Base-by-base conservation (phyloP, 1,139 yeast species). In the Zygosaccharomyces pseudobailii region DNA sequence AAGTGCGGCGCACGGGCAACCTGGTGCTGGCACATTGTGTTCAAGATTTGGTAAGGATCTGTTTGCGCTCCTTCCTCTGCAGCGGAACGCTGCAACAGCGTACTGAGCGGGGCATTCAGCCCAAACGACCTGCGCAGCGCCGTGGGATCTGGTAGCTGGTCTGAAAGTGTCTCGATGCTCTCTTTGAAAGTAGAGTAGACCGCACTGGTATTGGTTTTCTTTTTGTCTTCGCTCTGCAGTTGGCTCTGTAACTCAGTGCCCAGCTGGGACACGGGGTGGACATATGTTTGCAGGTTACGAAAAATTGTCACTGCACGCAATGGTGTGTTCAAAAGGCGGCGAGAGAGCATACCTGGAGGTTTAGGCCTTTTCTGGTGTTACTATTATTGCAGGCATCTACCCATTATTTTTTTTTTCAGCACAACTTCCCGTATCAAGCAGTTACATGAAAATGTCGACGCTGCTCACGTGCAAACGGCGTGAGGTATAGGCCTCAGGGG, bases 1-100 rank as follows among this genome's bases (percentile, higher is more conserved):
- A 59, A 63, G 52, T 63, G 67, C 21, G 53, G 48, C 7, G 62
- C 55, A 21, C 65, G 49, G 3, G 63, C 63, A 30, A 63, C 48
- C 8, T 58, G 53, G 39, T 55, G 55, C 8, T 56, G 54, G 27
- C 62, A 54, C 30, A 59, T 36, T 3, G 56, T 53, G 27, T 51
- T 50, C 23, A 63, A 48, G 10, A 63, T 52, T 43, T 56, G 61
- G 47, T 52, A 61, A 3, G 66, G 65, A 24, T 56, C 58, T 10
- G 55, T 37, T n/a, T 49, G 47, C 3, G 55, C 36, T 7, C 48
- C 42, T 6, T 46, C 27, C 5, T 48, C 53, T 3, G 30, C 38
- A 6, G 55, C 44, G 9, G 65, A 51, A 33, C 52, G 46, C 13
- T 50, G 50, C 33, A 62, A 42, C 28, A 62, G 43, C 21, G 37